Conservation (phyloP, 2,329 filamentous ascomycete genomes). For the Lachnellula arida region DNA sequence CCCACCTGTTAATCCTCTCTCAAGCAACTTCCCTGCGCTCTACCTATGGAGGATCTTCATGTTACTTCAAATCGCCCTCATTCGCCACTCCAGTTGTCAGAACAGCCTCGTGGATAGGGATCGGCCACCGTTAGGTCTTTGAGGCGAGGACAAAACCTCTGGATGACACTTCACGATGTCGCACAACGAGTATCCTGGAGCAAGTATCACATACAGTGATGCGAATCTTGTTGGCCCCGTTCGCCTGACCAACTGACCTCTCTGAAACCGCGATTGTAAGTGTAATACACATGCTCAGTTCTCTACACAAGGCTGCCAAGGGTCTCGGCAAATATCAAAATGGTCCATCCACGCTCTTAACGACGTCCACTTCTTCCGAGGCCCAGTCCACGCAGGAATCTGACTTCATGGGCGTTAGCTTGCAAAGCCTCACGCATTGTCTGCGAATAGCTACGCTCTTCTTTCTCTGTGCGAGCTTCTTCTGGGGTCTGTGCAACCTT, state of each 20-base stretch:
- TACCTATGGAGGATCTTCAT: neutral
- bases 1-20: neutral
- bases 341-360: neutral
- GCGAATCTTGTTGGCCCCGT: neutral
- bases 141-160: neutral
- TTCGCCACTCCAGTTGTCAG: neutral
- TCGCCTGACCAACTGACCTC: neutral
- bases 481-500: conserved; percentile 34
- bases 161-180: neutral
- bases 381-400: conserved; percentile 66
- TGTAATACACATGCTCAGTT: neutral
- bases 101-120: conserved; percentile 3
- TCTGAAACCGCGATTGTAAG: neutral
- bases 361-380: conserved; percentile 33
- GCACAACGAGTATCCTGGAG: neutral
- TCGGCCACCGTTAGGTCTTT: neutral
- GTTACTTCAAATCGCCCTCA: neutral
- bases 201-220: neutral
- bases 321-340: conserved; percentile 1
- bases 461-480: conserved; percentile 46
- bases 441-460: conserved; percentile 58
- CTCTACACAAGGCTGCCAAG: neutral
- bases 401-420: conserved; percentile 72
- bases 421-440: conserved; percentile 72
- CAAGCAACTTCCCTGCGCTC: conserved; percentile 2